Conservation (phyloP, 352 stramenopile genomes). For the Globisporangium echinulatum region DNA sequence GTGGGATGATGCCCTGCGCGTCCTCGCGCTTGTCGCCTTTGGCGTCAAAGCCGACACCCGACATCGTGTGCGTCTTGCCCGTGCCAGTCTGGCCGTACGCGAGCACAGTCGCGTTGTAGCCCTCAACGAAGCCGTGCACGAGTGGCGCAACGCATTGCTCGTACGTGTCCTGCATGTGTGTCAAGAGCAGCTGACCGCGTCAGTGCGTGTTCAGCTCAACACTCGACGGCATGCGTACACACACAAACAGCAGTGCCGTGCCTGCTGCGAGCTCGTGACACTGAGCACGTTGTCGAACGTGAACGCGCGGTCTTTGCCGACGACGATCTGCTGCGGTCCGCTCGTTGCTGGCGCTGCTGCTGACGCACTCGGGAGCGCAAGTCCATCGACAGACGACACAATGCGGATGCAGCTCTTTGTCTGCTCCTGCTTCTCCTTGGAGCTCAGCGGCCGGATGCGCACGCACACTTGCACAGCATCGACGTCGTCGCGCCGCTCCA, state of each 20-base stretch:
- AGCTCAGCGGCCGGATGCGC: constrained; percentile 57
- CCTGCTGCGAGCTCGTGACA: constrained; percentile 57
- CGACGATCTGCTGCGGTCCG: constrained; percentile 59
- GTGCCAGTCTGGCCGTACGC: constrained; percentile 86
- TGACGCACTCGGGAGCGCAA: constrained; percentile 22
- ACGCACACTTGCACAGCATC: constrained; percentile 75
- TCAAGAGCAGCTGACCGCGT: no score
- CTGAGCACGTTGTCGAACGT: constrained; percentile 89
- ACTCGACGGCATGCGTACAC: no score
- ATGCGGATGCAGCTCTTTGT: constrained; percentile 77
- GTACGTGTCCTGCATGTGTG: constrained; percentile 49
- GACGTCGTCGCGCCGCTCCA: constrained; percentile 24
- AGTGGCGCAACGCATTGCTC: constrained; percentile 53
- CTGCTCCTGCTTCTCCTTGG: constrained; percentile 58
- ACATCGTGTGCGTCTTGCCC: constrained; percentile 96
- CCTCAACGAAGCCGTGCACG: constrained; percentile 72
- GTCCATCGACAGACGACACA: constrained; percentile 28
- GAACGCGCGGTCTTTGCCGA: constrained; percentile 82
- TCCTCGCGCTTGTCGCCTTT: constrained; percentile 54
- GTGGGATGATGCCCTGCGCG: constrained; percentile 80
- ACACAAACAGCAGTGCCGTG: constrained; percentile 9
- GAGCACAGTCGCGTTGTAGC: constrained; percentile 80
- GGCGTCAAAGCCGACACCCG: constrained; percentile 43
- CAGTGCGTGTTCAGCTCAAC: no score
- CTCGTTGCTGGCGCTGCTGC: background rate